phyloP scores from a whole-genome alignment of 345 rosid genomes.

The Bruguiera sexangula region DNA sequence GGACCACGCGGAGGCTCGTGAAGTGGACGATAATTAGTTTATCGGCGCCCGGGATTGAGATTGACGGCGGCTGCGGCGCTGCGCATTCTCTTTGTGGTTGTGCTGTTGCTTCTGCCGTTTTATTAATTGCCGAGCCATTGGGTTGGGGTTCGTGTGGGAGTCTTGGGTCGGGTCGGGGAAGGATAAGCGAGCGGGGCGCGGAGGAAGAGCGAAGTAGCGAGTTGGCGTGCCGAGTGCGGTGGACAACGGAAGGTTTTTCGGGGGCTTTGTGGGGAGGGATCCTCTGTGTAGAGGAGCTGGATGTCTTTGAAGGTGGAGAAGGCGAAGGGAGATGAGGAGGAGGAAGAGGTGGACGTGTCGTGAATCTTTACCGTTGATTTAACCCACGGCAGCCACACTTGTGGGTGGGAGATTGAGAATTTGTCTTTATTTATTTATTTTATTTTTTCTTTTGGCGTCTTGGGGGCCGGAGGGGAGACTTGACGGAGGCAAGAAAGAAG shows the following conservation, averaged over 20 bases:
- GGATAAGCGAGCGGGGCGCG: conserved; percentile 4
- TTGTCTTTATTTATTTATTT: too few relatives aligned
- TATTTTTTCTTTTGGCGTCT: too few relatives aligned
- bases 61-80: conserved; percentile 4
- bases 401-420: conserved; percentile 21
- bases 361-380: conserved; percentile 55
- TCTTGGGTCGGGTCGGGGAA: not conserved
- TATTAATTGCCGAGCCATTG: not conserved
- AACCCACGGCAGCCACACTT: conserved; percentile 89
- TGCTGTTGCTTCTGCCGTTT: not conserved
- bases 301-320: conserved; percentile 19
- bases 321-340: conserved; percentile 32
- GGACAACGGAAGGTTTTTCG: conserved; percentile 44
- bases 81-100: not conserved
- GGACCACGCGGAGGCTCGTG: conserved; percentile 72
- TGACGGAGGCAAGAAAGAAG: not conserved
- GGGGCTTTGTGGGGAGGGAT: conserved; percentile 18
- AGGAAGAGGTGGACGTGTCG: conserved; percentile 22
- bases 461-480: not conserved
- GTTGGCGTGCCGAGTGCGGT: conserved; percentile 49
- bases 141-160: not conserved
- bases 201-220: conserved; percentile 40
- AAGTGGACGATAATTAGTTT: conserved; percentile 53
- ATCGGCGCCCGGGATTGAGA: conserved; percentile 28
- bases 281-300: conserved; percentile 12